Evolutionary conservation across 345 rosid genomes (phyloP), one percentile per base, ranked within the genome.

Genomic region (Carallia pectinifolia): DNA sequence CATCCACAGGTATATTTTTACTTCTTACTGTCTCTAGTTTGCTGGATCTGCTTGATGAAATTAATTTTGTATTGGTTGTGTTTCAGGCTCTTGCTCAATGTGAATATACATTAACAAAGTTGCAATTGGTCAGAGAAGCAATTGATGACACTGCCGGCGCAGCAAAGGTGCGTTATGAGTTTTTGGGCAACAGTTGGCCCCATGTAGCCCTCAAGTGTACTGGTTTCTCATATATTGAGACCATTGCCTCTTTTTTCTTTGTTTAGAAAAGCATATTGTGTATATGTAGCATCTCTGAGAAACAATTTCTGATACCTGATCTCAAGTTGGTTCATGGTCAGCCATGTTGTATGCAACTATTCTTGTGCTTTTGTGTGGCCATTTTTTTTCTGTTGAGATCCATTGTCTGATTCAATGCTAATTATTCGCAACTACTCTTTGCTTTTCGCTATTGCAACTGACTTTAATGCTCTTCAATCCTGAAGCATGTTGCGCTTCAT

Each of bases 81-180:
- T 80, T 73, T 76, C 86, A 95, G 99, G 98, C 98, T 72, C 99
- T 95, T 36, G 91, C 98, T 50, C 99, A 95, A 71, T 95, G 99
- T 65, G 99, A 95, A 74, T 76, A 86, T 79, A 92, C 98, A 2
- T 82, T 95, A 71, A 95, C 98, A 18, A 88, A 73, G 68, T 74
- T 88, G 81, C 92, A 91, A 36, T 83, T 95, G 81, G 88, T 89
- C 58, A 87, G 94, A 81, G 98, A 90, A 89, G 94, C 97, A 34
- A 83, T 87, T 36, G 97, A 90, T 71, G 99, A 95, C 76, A 95
- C 99, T 60, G 99, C 99, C 60, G 97, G 97, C 79, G 97, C 99
- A 63, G 99, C 99, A 29, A 85, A 90, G 96, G 99, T 92, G 72
- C 69, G 66, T 36, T 61, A 27, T 27, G 36, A 52, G 30, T 61